Base-by-base conservation (phyloP, 2,329 filamentous ascomycete species). In the Coniochaeta ligniaria region DNA sequence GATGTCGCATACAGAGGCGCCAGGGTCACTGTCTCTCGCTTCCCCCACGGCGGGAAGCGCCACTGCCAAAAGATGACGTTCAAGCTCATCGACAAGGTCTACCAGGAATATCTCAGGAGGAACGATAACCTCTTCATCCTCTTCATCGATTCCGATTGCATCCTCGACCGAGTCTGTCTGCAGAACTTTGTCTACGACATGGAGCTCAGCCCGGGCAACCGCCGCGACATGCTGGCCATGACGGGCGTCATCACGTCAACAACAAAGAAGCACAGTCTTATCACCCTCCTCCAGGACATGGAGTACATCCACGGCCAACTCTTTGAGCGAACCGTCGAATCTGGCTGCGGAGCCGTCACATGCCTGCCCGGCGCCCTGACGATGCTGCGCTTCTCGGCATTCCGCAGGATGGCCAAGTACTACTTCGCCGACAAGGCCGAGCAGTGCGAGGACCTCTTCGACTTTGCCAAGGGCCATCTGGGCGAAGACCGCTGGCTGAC, bases 121-220 rank as follows among this genome's bases (percentile, higher is more conserved):
- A 91, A 96, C 71, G 94, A 98, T 74, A 91, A 98, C 68, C 79
- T 98, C 0, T 98, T 98, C 72, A 89, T 98, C 59, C 83, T 98
- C 12, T 98, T 98, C 76, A 97, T 98, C 71, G 94, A 98, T 76
- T 97, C 93, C 0, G 94, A 98, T 72, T 98, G 95, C 74, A 95
- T 97, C 63, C 80, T 98, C 57, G 94, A 98, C 77, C 85, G 87
- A 61, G 86, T 93, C 45, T 98, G 94, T 72, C 84, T 98, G 62
- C 94, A 97, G 72, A 98, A 97, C 73, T 98, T 98, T 75, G 91
- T 98, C 78, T 97, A 95, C 74, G 94, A 98, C 72, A 98, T 98
- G 95, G 92, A 98, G 74, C 80, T 98, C 63, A 96, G 94, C 73
- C 94, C 94, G 0, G 93, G 93, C 60, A 96, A 93, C 76, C 87